A percentile compares a stretch with the other conserved stretches of the same genome.
Conservation (phyloP, 139 green algal genomes). For the Closterium sp. region DNA sequence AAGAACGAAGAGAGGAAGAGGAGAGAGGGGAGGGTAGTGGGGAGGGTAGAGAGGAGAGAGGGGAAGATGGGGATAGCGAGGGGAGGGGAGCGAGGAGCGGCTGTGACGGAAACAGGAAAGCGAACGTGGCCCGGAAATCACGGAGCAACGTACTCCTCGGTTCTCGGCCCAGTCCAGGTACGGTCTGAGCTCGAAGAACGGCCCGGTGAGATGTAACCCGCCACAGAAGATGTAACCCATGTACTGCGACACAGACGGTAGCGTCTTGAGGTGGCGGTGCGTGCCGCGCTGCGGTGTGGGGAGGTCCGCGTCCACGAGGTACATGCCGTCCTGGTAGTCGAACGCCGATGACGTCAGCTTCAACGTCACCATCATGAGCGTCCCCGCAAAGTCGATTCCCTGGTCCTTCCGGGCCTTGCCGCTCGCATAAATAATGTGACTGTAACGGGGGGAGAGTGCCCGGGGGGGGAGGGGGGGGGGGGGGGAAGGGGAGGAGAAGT, state of each 20-base stretch:
- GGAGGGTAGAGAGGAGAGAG: no score
- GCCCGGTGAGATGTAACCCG: constrained; percentile 39
- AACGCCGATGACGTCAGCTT: constrained; percentile 42
- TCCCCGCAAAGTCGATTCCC: constrained; percentile 47
- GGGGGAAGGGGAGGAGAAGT: background rate
- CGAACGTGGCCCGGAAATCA: no score
- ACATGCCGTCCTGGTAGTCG: constrained; percentile 41
- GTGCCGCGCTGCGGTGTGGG: background rate
- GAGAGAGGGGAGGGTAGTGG: no score
- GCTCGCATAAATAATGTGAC: background rate
- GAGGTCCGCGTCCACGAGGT: constrained; percentile 9
- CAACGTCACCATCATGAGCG: constrained; percentile 44
- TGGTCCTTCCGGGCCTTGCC: background rate
- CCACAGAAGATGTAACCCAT: constrained; percentile 40
- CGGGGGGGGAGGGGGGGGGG: no score
- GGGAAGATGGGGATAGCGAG: no score
- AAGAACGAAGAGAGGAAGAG: no score
- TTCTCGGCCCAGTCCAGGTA: constrained; percentile 37
- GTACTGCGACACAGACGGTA: constrained; percentile 49
- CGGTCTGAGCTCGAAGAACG: constrained; percentile 41
- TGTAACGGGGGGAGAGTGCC: background rate
- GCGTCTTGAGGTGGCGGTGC: background rate
- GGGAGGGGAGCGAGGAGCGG: no score
- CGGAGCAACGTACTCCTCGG: constrained; percentile 7
- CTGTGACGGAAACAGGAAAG: no score